Percentiles rank a stretch among this genome's conserved stretches.
Conservation (phyloP, 306 rosid genomes). For the Cucurbita pepo region DNA sequence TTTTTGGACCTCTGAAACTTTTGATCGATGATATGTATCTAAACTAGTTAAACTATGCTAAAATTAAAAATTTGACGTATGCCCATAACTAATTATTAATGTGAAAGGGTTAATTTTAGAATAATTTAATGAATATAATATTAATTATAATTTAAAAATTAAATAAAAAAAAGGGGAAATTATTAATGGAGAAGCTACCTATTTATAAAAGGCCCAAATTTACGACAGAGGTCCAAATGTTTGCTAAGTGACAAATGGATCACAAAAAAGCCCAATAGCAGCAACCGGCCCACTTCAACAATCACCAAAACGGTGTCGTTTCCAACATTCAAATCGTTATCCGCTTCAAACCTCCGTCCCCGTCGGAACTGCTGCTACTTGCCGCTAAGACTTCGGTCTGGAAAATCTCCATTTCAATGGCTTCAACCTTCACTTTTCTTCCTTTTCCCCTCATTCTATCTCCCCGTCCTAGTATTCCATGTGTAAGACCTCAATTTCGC, state of each 20-base stretch:
- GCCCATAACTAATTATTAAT: too few species aligned
- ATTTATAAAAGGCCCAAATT: neutral
- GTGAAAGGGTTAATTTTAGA: too few species aligned
- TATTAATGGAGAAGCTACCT: too few species aligned
- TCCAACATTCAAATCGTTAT: neutral
- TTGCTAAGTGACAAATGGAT: neutral
- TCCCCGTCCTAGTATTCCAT: conserved; percentile 14
- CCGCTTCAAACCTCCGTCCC: neutral
- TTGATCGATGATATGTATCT: too few species aligned
- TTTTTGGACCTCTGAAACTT: too few species aligned
- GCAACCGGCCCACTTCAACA: neutral
- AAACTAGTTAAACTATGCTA: too few species aligned
- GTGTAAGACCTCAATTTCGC: conserved; percentile 16
- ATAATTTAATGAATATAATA: too few species aligned
- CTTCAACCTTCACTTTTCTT: conserved; percentile 38
- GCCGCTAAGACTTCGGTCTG: neutral
- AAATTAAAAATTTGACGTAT: too few species aligned
- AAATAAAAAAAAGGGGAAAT: too few species aligned
- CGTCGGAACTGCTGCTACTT: neutral
- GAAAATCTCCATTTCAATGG: conserved; percentile 25
- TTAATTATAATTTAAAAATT: too few species aligned
- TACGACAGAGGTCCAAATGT: too few species aligned
- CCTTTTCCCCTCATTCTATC: conserved; percentile 26
- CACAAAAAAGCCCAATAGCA: neutral
- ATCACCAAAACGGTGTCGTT: neutral